phyloP scores from a whole-genome alignment of 106 monocot genomes.

The Apostasia shenzhenica region DNA sequence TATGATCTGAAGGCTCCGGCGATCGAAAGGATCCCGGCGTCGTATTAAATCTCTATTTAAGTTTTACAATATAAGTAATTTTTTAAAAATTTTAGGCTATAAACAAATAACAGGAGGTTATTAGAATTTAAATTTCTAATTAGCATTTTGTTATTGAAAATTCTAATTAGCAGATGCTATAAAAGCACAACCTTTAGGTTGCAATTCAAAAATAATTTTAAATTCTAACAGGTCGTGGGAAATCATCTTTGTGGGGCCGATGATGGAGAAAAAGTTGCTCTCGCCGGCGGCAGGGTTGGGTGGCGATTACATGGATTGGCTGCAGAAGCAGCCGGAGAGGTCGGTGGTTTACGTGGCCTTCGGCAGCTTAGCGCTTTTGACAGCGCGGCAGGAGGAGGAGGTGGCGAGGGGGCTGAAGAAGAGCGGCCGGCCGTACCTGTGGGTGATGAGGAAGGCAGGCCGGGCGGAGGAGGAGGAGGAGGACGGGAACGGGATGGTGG shows the following conservation, averaged over 20 bases:
- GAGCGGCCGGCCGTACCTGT: constrained; percentile 37
- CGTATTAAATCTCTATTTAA: no score
- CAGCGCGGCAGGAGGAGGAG: constrained; percentile 35
- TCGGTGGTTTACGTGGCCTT: constrained; percentile 75
- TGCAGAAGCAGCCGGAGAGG: constrained; percentile 13
- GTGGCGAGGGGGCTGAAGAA: constrained; percentile 19
- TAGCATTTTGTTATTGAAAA: no score
- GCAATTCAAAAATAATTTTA: no score
- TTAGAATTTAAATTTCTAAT: neutral
- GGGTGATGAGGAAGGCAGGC: constrained; percentile 36
- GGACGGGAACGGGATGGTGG: neutral
- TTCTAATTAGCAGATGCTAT: no score
- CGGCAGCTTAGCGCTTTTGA: constrained; percentile 33
- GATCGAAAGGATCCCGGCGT: neutral
- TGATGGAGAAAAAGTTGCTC: neutral
- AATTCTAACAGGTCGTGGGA: neutral
- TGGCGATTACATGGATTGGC: constrained; percentile 1
- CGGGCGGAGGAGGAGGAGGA: constrained; percentile 6
- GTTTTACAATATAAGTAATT: no score
- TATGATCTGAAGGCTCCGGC: neutral
- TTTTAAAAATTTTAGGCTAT: no score
- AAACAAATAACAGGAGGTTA: no score
- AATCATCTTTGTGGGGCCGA: no score
- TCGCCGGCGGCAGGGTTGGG: neutral
- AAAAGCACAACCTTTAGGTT: no score